phyloP scores from a whole-genome alignment of 345 rosid species.

The Gossypium stocksii region DNA sequence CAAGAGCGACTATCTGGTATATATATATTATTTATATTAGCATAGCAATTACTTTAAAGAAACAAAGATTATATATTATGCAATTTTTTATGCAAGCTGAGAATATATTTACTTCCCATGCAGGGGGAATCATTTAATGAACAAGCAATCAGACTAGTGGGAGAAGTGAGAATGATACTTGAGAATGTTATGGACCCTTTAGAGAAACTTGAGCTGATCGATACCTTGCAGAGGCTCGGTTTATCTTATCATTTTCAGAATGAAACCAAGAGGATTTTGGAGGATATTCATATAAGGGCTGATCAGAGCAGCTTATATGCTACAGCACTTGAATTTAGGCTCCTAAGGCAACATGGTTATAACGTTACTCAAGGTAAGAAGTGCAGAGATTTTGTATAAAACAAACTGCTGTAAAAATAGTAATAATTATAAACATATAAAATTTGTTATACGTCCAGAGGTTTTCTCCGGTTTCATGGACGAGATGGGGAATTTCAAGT shows the following conservation, averaged over 20 bases:
- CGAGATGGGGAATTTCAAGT: no score
- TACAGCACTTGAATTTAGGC: constrained; percentile 19
- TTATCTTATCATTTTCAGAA: constrained; percentile 30
- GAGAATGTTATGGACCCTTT: constrained; percentile 10
- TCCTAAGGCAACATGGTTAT: constrained; percentile 31
- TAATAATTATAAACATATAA: no score
- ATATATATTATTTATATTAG: no score
- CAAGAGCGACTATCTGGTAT: not conserved
- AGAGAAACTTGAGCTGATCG: constrained; percentile 28
- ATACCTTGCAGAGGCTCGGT: constrained; percentile 33
- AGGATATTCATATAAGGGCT: not conserved
- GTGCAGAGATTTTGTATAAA: no score
- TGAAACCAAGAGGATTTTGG: constrained; percentile 14
- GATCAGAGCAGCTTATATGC: constrained; percentile 13
- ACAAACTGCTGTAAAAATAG: no score
- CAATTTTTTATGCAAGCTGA: no score
- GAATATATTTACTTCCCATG: not conserved
- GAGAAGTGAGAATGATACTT: constrained; percentile 15
- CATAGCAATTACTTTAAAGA: no score
- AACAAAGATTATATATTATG: no score
- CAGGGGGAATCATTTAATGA: constrained; percentile 3
- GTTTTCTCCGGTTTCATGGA: no score
- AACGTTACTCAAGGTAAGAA: constrained; percentile 21
- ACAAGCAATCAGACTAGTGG: not conserved
- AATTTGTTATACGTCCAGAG: no score